A percentile compares a stretch with the other conserved stretches of the same genome.
Conservation (phyloP, 192 early-diverging fungal species). For the Thoreauomyces humboldtii region DNA sequence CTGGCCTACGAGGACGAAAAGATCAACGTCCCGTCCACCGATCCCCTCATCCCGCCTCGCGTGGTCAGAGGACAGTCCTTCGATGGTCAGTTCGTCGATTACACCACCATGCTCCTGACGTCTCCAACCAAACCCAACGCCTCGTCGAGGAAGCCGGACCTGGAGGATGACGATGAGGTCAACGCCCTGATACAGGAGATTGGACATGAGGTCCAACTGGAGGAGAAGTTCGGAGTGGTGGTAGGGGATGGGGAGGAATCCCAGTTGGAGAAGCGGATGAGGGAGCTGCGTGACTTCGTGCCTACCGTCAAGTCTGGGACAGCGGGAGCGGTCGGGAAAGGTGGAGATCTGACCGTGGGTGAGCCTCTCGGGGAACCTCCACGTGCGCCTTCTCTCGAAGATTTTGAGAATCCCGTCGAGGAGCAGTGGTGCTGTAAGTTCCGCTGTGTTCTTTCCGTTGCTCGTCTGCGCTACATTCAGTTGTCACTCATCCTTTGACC, state of each 20-base stretch:
- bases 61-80: background rate
- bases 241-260: background rate
- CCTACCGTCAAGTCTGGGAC: background rate
- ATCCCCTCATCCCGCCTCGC: background rate
- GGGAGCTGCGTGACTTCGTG: conserved; percentile 12
- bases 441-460: background rate
- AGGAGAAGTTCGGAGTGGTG: conserved; percentile 17
- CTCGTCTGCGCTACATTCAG: too few species aligned
- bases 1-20: conserved; percentile 23
- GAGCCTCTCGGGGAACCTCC: conserved; percentile 17
- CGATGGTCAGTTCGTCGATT: conserved; percentile 33
- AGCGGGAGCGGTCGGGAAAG: background rate
- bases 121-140: conserved; percentile 19
- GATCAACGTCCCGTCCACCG: conserved; percentile 22
- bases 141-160: background rate
- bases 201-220: conserved; percentile 25
- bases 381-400: conserved; percentile 4
- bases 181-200: conserved; percentile 20
- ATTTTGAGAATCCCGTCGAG: conserved; percentile 3
- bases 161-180: conserved; percentile 22
- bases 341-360: background rate
- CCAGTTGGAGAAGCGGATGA: conserved; percentile 21
- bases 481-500: conserved; percentile 16
- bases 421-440: conserved; percentile 27
- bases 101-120: conserved; percentile 38